Percentiles rank a stretch among this genome's conserved stretches.
Evolutionary conservation across 2,329 filamentous ascomycete species (phyloP).

Genomic region (Emericellopsis atlantica): DNA sequence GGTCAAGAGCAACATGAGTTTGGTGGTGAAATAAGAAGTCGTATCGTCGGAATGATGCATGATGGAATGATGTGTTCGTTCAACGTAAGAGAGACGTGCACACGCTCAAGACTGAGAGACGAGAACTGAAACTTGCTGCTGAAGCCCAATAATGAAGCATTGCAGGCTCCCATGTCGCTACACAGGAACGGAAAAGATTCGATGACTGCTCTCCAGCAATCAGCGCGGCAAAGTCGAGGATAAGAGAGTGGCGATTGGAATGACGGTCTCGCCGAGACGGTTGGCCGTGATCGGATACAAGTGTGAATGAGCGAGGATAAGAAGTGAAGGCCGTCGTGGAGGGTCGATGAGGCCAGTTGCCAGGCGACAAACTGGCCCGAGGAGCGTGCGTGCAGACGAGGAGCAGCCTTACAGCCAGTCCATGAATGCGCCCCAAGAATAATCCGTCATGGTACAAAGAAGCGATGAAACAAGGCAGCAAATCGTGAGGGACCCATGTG

Average conservation of each 20-base stretch:
- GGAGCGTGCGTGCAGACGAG: constrained; percentile 6
- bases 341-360: too few relatives aligned
- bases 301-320: background rate
- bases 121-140: too few relatives aligned
- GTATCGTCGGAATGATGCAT: background rate
- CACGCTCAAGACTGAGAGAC: too few relatives aligned
- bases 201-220: background rate
- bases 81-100: too few relatives aligned
- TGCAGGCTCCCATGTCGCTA: too few relatives aligned
- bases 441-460: background rate
- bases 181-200: background rate
- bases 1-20: background rate
- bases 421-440: constrained; percentile 27
- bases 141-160: too few relatives aligned
- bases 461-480: background rate
- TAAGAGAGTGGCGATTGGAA: constrained; percentile 2
- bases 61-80: too few relatives aligned
- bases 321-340: background rate
- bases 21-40: background rate
- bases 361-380: too few relatives aligned
- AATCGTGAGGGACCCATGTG: background rate
- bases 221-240: background rate
- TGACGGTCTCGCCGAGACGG: constrained; percentile 3
- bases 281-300: too few relatives aligned
- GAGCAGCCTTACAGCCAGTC: constrained; percentile 50